Evolutionary conservation across 2,329 filamentous ascomycete species (phyloP), one percentile per base, ranked within the genome.

Genomic region (Calonectria multiphialidica): DNA sequence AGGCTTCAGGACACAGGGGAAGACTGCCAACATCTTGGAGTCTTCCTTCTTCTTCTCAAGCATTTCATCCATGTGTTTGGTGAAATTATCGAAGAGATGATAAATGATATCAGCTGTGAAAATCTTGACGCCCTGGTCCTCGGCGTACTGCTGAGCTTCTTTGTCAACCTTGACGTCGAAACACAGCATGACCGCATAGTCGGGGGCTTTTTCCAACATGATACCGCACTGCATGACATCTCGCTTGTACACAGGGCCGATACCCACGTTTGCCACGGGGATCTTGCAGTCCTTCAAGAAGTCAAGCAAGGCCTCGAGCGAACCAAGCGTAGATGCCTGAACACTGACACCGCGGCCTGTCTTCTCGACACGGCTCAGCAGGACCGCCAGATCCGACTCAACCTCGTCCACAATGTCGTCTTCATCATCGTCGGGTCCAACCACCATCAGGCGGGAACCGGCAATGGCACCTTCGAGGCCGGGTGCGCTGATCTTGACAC

Each of bases 91-190:
- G 83, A 99, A 99, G 70, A 99, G 88, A 84, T 99, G 97, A 85
- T 99, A 99, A 81, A 99, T 99, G 80, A 99, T 99, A 84, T 99
- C 96, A 3, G 97, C 97, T 3, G 95, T 98, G 88, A 99, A 99
- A 80, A 99, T 94, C 88, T 98, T 98, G 86, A 99, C 94, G 64
- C 95, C 95, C 74, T 98, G 92, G 70, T 98, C 95, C 21, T 98
- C 95, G 13, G 97, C 97, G 80, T 98, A 98, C 12, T 91, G 89
- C 76, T 93, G 92, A 0, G 97, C 97, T 82, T 99, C 97, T 85
- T 98, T 98, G 86, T 99, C 97, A 18, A 99, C 95, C 88, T 98
- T 98, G 86, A 99, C 97, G 83, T 99, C 97, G 89, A 99, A 99
- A 84, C 97, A 98, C 63, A 99, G 92, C 97, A 99, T 99, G 82